Evolutionary conservation across 169 alveolate species (phyloP).

Genomic region (Plasmodium gallinaceum): DNA sequence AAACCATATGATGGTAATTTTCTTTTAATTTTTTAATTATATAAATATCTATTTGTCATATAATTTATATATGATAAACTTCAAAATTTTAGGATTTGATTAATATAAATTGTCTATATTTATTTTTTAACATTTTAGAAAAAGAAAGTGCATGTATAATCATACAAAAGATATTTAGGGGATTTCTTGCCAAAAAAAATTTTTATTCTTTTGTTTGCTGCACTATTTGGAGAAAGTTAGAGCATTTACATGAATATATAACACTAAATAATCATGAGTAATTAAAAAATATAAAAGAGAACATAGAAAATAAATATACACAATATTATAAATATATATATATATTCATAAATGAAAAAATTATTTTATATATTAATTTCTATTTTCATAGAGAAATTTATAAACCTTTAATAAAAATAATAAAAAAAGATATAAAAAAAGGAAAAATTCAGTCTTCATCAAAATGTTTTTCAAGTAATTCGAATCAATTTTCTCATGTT

Average conservation of each 20-base stretch:
- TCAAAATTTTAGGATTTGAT: not conserved
- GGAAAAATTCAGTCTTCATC: constrained; percentile 48
- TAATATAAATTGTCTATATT: not conserved
- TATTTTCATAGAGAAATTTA: constrained; percentile 41
- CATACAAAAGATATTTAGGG: constrained; percentile 47
- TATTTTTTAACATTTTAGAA: constrained; percentile 14
- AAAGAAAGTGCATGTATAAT: constrained; percentile 49
- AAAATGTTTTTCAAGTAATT: constrained; percentile 50
- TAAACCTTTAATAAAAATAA: constrained; percentile 47
- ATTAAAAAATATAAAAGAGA: constrained; percentile 1
- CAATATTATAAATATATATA: not conserved
- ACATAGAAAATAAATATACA: not conserved
- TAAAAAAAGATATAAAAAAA: constrained; percentile 40
- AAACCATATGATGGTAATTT: constrained; percentile 36
- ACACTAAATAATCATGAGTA: constrained; percentile 64
- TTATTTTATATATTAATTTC: not conserved
- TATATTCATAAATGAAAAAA: not conserved
- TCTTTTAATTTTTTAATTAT: not conserved
- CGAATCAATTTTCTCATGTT: constrained; percentile 43
- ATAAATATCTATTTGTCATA: not conserved
- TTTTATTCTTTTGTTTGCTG: constrained; percentile 39
- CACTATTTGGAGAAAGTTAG: constrained; percentile 66
- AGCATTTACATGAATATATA: constrained; percentile 54
- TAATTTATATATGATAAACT: not conserved
- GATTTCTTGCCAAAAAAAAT: constrained; percentile 35